phyloP scores from a whole-genome alignment of 1,284 basidiomycete species.

The Porodaedalea pini region DNA sequence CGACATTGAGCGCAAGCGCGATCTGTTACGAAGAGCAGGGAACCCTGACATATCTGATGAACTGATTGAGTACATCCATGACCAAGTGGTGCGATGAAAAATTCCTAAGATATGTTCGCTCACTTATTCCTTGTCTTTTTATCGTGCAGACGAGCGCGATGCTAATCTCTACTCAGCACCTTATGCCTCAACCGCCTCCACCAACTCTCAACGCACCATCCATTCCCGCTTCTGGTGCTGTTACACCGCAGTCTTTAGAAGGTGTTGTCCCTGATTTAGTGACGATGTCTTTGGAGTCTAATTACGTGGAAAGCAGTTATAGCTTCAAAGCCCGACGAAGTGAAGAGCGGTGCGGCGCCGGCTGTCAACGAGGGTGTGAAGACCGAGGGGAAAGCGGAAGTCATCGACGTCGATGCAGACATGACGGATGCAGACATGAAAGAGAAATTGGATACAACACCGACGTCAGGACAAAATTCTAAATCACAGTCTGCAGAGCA shows the following conservation, averaged over 20 bases:
- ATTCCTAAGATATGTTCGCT: slow-evolving; percentile 1
- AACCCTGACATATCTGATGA: slow-evolving; percentile 67
- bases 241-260: slow-evolving; percentile 12
- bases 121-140: slow-evolving; percentile 13
- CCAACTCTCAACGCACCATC: slow-evolving; percentile 5
- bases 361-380: slow-evolving; percentile 1
- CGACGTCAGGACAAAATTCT: not conserved
- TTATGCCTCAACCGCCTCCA: slow-evolving; percentile 46
- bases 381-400: slow-evolving; percentile 6
- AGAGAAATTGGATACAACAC: not conserved
- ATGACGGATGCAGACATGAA: slow-evolving; percentile 9
- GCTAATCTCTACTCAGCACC: slow-evolving; percentile 81
- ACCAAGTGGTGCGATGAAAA: slow-evolving; percentile 52
- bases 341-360: not conserved
- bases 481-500: not conserved
- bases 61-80: slow-evolving; percentile 59
- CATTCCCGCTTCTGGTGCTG: slow-evolving; percentile 9
- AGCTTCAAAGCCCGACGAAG: slow-evolving; percentile 1
- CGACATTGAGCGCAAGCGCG: slow-evolving; percentile 78
- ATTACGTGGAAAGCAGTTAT: not conserved
- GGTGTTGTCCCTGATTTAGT: not conserved
- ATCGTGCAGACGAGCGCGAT: slow-evolving; percentile 71
- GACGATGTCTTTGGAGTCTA: not conserved
- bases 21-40: slow-evolving; percentile 44
- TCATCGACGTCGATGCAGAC: slow-evolving; percentile 11